Evolutionary conservation across 2,329 filamentous ascomycete genomes (phyloP), one percentile per base, ranked within the genome.

Genomic region (Chaetothyriales sp.): DNA sequence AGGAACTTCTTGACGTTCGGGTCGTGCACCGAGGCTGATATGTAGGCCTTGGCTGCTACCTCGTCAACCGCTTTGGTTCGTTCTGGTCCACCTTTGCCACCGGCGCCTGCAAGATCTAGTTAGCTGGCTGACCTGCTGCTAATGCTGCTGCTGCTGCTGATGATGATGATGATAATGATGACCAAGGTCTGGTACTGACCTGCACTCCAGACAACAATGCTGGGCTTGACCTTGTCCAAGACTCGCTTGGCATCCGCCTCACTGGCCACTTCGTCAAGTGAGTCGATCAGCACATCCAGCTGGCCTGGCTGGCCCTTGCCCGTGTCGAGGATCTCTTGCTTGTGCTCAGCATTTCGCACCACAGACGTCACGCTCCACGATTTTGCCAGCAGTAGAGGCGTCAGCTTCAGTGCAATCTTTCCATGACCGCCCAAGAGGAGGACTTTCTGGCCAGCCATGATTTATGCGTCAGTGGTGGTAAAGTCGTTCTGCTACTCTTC

Each of bases 371-470:
- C 83, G 57, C 78, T 78, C 83, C 85, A 90, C 32, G 78, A 78
- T 57, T 81, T 79, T 48, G 79, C 73, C 43, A 92, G 78, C 6
- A 93, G 79, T 53, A 89, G 74, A 1, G 83, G 84, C 7, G 86
- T 92, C 42, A 92, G 75, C 44, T 82, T 69, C 52, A 85, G 78
- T 57, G 85, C 78, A 53, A 92, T 68, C 64, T 88, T 86, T 69
- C 86, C 86, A 70, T 89, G 85, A 61, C 86, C 86, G 61, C 86
- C 86, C 55, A 92, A 77, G 57, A 92, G 68, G 54, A 89, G 79
- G 53, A 89, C 78, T 62, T 78, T 72, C 65, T 70, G 56, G 44
- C 32, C 15, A 15, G 32, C 32, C 32, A 39, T 39, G 22, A 15
- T 15, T 15, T 15, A 5, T 32, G 28, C 12, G 8, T 32, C 12